Evolutionary conservation across 129 eudicot species (phyloP), one percentile per base, ranked within the genome.

Genomic region (Pittosporum tobira): DNA sequence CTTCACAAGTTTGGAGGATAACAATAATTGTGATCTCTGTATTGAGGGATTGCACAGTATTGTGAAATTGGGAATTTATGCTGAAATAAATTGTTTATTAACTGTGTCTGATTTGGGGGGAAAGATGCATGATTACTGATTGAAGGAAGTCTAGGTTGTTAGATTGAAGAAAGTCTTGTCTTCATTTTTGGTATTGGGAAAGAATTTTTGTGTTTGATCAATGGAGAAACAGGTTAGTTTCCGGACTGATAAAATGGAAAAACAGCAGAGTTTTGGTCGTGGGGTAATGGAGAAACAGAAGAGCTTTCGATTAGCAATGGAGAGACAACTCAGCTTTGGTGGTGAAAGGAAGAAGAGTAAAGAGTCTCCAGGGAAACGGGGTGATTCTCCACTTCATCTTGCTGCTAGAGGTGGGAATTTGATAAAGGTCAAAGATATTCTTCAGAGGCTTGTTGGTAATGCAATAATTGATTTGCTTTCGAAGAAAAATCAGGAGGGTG

Each of bases 361-460:
- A 37, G 96, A 93, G 15, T 93, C 99, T 2, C 99, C 99, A 2
- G 96, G 99, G 37, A 93, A 93, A 48, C 44, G 96, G 48, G 99
- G 99, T 3, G 99, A 93, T 49, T 51, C 82, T 0, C 77, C 79
- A 4, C 88, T 93, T 55, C 99, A 93, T 73, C 75, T 87, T 53
- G 94, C 94, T 48, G 87, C 84, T 56, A 70, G 99, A 68, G 90
- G 82, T 1, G 99, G 94, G 42, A 87, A 93, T 79, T 59, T 93
- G 48, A n/a, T 57, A 20, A 87, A 73, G 67, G 79, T 79, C 38
- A 77, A 72, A 19, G 96, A 93, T 24, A 83, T 87, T 46, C 47
- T 93, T 64, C 90, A 78, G 57, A 86, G 66, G 71, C 64, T 74
- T 53, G 90, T 69, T 34, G 63, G 37, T 45, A 60, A 55, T 56